These are phyloP conservation scores for Candida schatavii DNA, from an alignment of 805 yeast genomes.

Conservation along the genomic window DNA sequence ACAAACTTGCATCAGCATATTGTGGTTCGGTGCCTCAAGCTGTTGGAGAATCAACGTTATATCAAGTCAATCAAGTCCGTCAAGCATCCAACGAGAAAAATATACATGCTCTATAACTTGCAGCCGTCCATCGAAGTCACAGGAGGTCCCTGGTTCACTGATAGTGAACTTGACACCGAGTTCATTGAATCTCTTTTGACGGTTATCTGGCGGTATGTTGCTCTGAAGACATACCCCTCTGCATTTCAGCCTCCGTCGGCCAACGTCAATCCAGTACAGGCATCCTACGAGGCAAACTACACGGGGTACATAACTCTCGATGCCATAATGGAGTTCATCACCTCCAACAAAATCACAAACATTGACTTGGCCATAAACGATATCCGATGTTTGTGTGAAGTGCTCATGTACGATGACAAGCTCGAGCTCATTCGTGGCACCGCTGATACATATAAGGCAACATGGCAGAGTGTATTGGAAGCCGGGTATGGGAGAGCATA, in stretches of 20 bases:
- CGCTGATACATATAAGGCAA: constrained; percentile 68
- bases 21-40: constrained; percentile 78
- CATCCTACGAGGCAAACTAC: constrained; percentile 55
- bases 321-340: constrained; percentile 72
- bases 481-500: constrained; percentile 52
- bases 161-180: constrained; percentile 89
- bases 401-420: constrained; percentile 81
- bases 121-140: constrained; percentile 96
- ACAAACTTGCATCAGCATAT: constrained; percentile 90
- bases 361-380: constrained; percentile 75
- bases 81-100: constrained; percentile 89
- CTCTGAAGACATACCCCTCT: constrained; percentile 71
- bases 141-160: constrained; percentile 99
- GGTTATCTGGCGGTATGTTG: constrained; percentile 85
- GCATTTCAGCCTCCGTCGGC: constrained; percentile 50
- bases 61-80: constrained; percentile 90
- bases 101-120: constrained; percentile 89
- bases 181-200: constrained; percentile 81
- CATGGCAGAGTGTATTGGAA: constrained; percentile 78
- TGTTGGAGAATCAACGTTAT: constrained; percentile 73
- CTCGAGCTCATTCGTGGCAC: constrained; percentile 58
- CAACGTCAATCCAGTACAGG: constrained; percentile 40
- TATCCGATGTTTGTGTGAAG: constrained; percentile 82
- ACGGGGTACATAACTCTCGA: constrained; percentile 67
- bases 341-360: constrained; percentile 68